Base-by-base conservation (phyloP, 345 rosid species). In the Moricandia arvensis region DNA sequence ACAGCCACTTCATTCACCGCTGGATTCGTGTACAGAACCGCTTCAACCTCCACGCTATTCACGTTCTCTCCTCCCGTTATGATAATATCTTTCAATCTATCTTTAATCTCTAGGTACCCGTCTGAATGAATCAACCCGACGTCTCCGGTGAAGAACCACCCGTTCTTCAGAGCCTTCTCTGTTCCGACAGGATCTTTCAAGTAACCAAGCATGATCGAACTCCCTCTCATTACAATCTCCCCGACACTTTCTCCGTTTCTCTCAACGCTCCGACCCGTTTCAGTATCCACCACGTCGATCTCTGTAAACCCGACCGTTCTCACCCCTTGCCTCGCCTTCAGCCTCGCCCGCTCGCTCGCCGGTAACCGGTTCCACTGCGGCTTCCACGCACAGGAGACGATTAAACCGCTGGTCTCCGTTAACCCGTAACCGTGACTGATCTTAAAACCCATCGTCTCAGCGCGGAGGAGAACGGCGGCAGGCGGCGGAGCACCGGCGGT, bases 401-500 rank as follows among this genome's bases (percentile, higher is more conserved):
- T 82, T 6, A 85, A 69, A 0, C 97, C 98, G 0, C 75, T 89
- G 0, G 91, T 86, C 75, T 93, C 96, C 0, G 95, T 86, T 8
- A 90, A 83, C 3, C 98, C 95, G 54, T 93, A 93, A 0, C 92
- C 87, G 75, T 93, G 98, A 37, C 87, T 82, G 54, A 93, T 86
- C 3, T 77, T 12, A 61, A 93, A 93, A 0, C 97, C 97, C 3
- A 87, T 69, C 4, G 93, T 76, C 73, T 89, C 97, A 3, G 90
- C 86, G 53, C 84, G 85, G 62, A 24, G 73, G 24, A 91, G 85
- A 0, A 93, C 82, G 8, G 84, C 76, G 0, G 98, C 91, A 0
- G 98, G 98, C 1, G 98, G 98, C 0, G 98, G 88, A 16, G 97
- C 89, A 8, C 97, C 98, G 6, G 89, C 96, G 0, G 98, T 91